These are phyloP conservation scores for Pseudozyma hubeiensis DNA, from an alignment of 1,284 basidiomycete species.

Conservation along the genomic window DNA sequence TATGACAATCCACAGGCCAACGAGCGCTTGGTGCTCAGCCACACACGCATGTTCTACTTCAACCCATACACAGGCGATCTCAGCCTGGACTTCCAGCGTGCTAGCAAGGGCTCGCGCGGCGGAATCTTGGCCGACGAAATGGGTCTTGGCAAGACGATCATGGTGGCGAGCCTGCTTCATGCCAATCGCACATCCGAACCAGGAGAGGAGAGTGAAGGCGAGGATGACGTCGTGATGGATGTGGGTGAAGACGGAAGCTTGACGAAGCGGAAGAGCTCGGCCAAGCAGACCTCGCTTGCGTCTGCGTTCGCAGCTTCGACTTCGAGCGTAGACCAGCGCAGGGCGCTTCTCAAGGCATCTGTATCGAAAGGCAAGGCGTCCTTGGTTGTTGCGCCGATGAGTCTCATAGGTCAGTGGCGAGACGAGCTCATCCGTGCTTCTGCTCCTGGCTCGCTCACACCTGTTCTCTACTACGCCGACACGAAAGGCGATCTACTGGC, in stretches of 20 bases:
- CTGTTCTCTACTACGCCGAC: slow-evolving; percentile 80
- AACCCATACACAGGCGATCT: slow-evolving; percentile 80
- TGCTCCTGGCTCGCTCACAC: slow-evolving; percentile 74
- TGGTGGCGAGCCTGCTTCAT: slow-evolving; percentile 91
- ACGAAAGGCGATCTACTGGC: slow-evolving; percentile 80
- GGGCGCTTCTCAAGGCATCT: slow-evolving; percentile 40
- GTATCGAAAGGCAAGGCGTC: slow-evolving; percentile 72
- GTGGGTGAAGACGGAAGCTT: slow-evolving; percentile 14
- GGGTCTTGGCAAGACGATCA: slow-evolving; percentile 97
- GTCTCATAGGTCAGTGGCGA: slow-evolving; percentile 88
- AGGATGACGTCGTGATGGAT: slow-evolving; percentile 21
- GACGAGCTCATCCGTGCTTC: slow-evolving; percentile 79
- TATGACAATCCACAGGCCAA: slow-evolving; percentile 47
- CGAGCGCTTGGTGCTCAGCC: slow-evolving; percentile 44
- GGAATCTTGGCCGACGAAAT: slow-evolving; percentile 85
- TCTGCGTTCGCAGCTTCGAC: slow-evolving; percentile 53
- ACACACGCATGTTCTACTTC: slow-evolving; percentile 49
- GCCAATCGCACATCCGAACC: slow-evolving; percentile 72
- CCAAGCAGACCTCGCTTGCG: slow-evolving; percentile 57
- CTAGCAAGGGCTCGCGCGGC: slow-evolving; percentile 82
- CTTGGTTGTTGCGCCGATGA: slow-evolving; percentile 91
- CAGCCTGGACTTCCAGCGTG: slow-evolving; percentile 84
- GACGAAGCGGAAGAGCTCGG: slow-evolving; percentile 22
- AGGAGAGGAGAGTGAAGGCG: slow-evolving; percentile 33
- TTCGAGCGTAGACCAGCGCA: slow-evolving; percentile 20